phyloP scores from a whole-genome alignment of 2,329 filamentous ascomycete genomes.

The Venturia carpophila region DNA sequence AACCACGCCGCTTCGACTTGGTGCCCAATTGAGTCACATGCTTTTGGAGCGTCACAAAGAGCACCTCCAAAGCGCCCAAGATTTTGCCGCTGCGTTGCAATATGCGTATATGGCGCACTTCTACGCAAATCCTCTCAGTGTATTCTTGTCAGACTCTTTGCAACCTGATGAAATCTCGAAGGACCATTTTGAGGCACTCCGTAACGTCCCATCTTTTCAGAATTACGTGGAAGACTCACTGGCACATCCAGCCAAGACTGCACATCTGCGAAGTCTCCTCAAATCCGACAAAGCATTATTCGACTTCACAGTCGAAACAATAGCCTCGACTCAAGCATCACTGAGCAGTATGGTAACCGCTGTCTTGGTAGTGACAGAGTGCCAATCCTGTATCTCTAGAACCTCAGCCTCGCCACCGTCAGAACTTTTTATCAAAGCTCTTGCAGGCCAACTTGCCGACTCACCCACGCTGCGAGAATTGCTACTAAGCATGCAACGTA shows the following conservation, averaged over 20 bases:
- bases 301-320: constrained; percentile 32
- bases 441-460: constrained; percentile 48
- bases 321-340: constrained; percentile 33
- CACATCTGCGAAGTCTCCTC: constrained; percentile 44
- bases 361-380: constrained; percentile 28
- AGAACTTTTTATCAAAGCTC: constrained; percentile 52
- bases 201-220: constrained; percentile 62
- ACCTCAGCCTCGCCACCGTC: constrained; percentile 32
- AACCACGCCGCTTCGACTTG: constrained; percentile 53
- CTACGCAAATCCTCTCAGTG: constrained; percentile 66
- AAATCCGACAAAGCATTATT: constrained; percentile 52
- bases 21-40: constrained; percentile 53
- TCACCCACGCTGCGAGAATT: constrained; percentile 47
- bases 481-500: constrained; percentile 52
- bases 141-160: constrained; percentile 45
- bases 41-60: constrained; percentile 67
- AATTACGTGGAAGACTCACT: constrained; percentile 35
- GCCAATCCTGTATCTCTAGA: constrained; percentile 34
- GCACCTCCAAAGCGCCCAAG: constrained; percentile 67
- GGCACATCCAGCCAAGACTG: constrained; percentile 38
- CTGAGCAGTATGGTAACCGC: constrained; percentile 35
- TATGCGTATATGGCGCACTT: constrained; percentile 84
- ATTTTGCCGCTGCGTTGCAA: constrained; percentile 61
- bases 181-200: constrained; percentile 59
- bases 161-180: constrained; percentile 40